A percentile compares a stretch with the other conserved stretches of the same genome.
Evolutionary conservation across 2,329 filamentous ascomycete species (phyloP).

Genomic region (Diaporthe caulivora): DNA sequence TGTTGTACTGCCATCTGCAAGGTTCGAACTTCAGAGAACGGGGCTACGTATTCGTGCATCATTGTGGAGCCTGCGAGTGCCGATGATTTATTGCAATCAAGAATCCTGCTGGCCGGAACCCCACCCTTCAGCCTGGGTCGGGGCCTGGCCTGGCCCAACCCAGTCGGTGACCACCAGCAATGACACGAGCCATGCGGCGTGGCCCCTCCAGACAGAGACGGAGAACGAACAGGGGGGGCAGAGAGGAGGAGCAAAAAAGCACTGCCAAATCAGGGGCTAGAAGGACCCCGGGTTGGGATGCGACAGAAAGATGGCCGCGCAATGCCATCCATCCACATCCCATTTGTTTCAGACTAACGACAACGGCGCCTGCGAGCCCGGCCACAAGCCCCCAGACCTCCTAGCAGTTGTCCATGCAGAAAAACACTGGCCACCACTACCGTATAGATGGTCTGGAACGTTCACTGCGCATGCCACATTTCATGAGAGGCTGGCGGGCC

Average conservation of each 20-base stretch:
- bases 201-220: not conserved
- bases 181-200: constrained; percentile 3
- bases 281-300: not conserved
- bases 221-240: not conserved
- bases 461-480: not conserved
- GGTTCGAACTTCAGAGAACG: not conserved
- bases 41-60: constrained; percentile 23
- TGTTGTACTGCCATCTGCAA: not conserved
- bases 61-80: constrained; percentile 22
- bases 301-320: not conserved
- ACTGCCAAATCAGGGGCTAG: too few relatives aligned
- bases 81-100: constrained; percentile 5
- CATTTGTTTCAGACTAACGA: constrained; percentile 16
- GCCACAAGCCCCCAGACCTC: not conserved
- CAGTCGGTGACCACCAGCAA: not conserved
- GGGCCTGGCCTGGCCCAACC: not conserved
- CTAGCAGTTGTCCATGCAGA: too few relatives aligned
- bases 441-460: not conserved
- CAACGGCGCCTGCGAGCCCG: constrained; percentile 5
- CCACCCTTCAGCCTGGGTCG: constrained; percentile 14
- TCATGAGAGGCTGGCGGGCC: not conserved
- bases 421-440: too few relatives aligned
- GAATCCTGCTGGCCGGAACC: constrained; percentile 12
- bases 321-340: not conserved
- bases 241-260: too few relatives aligned